phyloP scores from a whole-genome alignment of 768 basidiomycete species.

The Psilocybe cubensis region DNA sequence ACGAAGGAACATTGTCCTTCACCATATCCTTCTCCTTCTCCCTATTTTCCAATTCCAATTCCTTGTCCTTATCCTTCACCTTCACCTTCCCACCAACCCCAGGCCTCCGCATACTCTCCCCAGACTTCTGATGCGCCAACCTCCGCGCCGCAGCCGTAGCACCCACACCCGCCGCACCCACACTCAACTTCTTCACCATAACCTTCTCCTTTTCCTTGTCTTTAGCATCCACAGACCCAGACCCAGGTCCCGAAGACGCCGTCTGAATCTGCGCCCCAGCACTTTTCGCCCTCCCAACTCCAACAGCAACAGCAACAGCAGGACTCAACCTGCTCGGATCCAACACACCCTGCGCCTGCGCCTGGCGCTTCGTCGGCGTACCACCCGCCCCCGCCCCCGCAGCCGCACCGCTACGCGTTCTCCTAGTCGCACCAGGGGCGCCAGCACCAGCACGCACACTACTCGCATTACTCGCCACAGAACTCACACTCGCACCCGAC shows the following conservation, averaged over 20 bases:
- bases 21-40: background rate
- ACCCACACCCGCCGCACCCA: background rate
- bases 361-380: constrained; percentile 31
- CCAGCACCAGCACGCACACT: constrained; percentile 26
- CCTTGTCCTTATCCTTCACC: background rate
- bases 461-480: constrained; percentile 26
- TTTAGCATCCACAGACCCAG: background rate
- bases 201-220: background rate
- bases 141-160: background rate
- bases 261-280: background rate
- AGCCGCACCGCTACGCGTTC: background rate
- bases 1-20: background rate
- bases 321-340: constrained; percentile 34
- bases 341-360: constrained; percentile 30
- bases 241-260: background rate
- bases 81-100: background rate
- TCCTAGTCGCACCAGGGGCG: constrained; percentile 17
- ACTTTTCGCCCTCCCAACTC: too few species aligned
- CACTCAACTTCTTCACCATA: background rate
- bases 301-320: constrained; percentile 2
- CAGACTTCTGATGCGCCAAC: background rate
- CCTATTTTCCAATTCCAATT: too few species aligned
- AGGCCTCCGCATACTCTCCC: background rate
- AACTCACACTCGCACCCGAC: constrained; percentile 28
- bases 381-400: background rate